Conservation (phyloP, 1,284 basidiomycete genomes). For the Athelia sp. region DNA sequence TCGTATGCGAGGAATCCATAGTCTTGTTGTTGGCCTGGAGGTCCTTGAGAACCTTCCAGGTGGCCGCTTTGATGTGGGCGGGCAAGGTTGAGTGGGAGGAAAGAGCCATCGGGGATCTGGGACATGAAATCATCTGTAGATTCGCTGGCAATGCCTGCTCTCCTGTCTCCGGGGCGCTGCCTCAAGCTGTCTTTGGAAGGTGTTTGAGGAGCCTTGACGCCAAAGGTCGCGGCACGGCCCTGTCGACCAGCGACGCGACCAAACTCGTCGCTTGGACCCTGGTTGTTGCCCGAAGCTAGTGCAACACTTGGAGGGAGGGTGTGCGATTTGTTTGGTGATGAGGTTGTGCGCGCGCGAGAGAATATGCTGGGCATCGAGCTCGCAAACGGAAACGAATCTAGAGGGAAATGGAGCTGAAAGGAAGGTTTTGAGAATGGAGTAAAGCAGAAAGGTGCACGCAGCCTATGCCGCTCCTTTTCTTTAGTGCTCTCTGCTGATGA, state of each 20-base stretch:
- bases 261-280: conserved; percentile 52
- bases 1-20: conserved; percentile 73
- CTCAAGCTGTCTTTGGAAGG: conserved; percentile 22
- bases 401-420: no score
- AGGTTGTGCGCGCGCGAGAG: conserved; percentile 49
- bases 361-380: conserved; percentile 49
- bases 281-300: conserved; percentile 4
- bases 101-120: conserved; percentile 56
- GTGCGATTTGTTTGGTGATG: conserved; percentile 37
- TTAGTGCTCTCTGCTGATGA: no score
- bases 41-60: conserved; percentile 13
- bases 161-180: conserved; percentile 18
- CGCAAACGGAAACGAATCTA: no score
- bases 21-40: conserved; percentile 34
- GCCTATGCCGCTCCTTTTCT: no score
- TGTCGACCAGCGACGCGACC: conserved; percentile 49
- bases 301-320: conserved; percentile 2
- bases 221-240: conserved; percentile 26
- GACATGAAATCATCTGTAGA: conserved; percentile 21
- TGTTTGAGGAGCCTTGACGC: conserved; percentile 14
- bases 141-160: conserved; percentile 1
- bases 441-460: no score
- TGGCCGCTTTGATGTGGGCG: conserved; percentile 22
- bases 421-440: no score
- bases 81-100: conserved; percentile 56